A percentile compares a stretch with the other conserved stretches of the same genome.
Evolutionary conservation across 192 early-diverging fungal species (phyloP).

Genomic region (Backusella parvicylindrica): DNA sequence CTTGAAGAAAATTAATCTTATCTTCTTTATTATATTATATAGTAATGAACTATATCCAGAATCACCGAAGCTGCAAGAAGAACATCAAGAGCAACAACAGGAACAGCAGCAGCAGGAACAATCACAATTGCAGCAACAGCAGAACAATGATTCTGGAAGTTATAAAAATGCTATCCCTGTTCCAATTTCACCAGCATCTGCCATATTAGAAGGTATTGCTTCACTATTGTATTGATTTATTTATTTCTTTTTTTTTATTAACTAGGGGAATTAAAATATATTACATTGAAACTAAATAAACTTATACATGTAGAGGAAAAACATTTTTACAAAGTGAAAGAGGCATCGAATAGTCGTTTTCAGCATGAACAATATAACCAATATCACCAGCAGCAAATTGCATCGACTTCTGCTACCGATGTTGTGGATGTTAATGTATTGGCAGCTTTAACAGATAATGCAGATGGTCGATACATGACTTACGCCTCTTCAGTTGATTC

Average conservation of each 20-base stretch:
- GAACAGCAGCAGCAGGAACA: not conserved
- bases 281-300: not conserved
- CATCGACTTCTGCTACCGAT: not conserved
- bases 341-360: not conserved
- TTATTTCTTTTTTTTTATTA: not conserved
- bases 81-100: not conserved
- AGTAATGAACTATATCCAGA: not conserved
- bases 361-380: not conserved
- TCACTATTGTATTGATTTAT: not conserved
- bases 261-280: not conserved
- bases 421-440: conserved; percentile 14
- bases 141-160: not conserved
- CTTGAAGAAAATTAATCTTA: not conserved
- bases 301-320: not conserved
- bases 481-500: conserved; percentile 70
- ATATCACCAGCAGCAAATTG: not conserved
- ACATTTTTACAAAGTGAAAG: not conserved
- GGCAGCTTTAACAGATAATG: conserved; percentile 38
- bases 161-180: not conserved
- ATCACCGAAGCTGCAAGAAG: not conserved
- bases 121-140: not conserved
- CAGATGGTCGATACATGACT: conserved; percentile 65
- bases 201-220: not conserved
- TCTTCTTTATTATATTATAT: not conserved
- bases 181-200: not conserved